Conservation (phyloP, 305 asterid genomes). For the Fraxinus angustifolia region DNA sequence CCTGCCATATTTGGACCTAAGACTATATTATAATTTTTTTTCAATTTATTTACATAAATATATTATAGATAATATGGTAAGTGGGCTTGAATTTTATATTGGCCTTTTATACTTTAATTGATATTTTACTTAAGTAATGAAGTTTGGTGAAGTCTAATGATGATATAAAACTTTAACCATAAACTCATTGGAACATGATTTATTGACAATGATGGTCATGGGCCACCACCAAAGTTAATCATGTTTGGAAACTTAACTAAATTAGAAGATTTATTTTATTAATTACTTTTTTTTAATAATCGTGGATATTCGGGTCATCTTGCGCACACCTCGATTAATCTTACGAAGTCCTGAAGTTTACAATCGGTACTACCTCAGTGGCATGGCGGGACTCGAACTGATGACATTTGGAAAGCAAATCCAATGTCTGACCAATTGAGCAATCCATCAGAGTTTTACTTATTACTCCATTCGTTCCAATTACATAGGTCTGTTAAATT, state of each 20-base stretch:
- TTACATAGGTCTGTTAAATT: no score
- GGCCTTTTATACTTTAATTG: neutral
- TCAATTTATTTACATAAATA: neutral
- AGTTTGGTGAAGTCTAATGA: neutral
- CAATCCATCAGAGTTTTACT: no score
- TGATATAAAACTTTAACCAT: neutral
- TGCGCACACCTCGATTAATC: no score
- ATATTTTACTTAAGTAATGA: neutral
- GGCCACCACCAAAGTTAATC: neutral
- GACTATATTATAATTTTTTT: neutral
- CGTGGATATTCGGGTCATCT: no score
- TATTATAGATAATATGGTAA: neutral
- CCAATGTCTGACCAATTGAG: no score
- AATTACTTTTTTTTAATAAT: neutral
- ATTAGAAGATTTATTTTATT: neutral
- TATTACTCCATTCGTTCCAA: no score
- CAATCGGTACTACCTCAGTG: no score
- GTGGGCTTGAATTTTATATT: neutral
- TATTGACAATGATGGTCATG: neutral
- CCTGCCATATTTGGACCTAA: neutral
- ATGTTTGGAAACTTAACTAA: neutral
- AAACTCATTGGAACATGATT: neutral
- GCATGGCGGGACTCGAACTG: no score
- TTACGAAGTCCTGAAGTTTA: no score
- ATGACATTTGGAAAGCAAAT: no score